Evolutionary conservation across 2,329 filamentous ascomycete genomes (phyloP).

Genomic region (Balansia obtecta): DNA sequence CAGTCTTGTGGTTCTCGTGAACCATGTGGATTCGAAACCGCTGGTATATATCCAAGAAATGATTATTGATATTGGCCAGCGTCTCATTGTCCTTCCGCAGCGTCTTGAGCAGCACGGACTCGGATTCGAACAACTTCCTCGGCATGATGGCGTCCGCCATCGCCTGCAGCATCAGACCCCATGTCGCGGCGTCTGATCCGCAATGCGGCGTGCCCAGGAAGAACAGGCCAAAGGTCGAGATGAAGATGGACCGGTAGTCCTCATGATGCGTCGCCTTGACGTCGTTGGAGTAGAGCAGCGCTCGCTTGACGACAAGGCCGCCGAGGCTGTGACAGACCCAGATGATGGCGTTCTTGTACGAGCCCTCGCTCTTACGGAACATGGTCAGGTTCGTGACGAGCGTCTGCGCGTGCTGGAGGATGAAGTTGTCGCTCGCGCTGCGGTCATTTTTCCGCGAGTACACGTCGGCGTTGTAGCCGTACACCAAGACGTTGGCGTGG

Average conservation of each 20-base stretch:
- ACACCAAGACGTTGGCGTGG: slow-evolving; percentile 54
- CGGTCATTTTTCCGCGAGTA: slow-evolving; percentile 35
- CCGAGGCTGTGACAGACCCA: slow-evolving; percentile 67
- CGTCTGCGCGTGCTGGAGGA: slow-evolving; percentile 60
- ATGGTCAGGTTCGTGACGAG: slow-evolving; percentile 49
- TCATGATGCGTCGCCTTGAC: slow-evolving; percentile 46
- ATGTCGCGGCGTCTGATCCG: slow-evolving; percentile 55
- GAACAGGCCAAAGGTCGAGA: slow-evolving; percentile 64
- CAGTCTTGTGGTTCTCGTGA: slow-evolving; percentile 61
- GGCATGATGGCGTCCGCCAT: slow-evolving; percentile 55
- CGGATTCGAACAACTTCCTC: slow-evolving; percentile 52
- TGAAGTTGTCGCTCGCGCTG: slow-evolving; percentile 51
- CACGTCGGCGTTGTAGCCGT: slow-evolving; percentile 63
- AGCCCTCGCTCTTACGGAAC: slow-evolving; percentile 47
- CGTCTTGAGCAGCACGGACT: slow-evolving; percentile 54
- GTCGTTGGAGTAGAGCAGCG: slow-evolving; percentile 54
- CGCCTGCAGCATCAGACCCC: slow-evolving; percentile 54
- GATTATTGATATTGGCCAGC: slow-evolving; percentile 59
- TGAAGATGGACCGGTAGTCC: slow-evolving; percentile 53
- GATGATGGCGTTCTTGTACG: slow-evolving; percentile 53
- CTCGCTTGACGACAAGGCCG: slow-evolving; percentile 59
- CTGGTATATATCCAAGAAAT: slow-evolving; percentile 59
- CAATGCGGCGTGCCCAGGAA: slow-evolving; percentile 69
- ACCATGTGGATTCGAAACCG: slow-evolving; percentile 65
- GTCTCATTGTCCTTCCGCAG: slow-evolving; percentile 65